phyloP scores from a whole-genome alignment of 495 filamentous ascomycete species.

The Penicillium steckii region DNA sequence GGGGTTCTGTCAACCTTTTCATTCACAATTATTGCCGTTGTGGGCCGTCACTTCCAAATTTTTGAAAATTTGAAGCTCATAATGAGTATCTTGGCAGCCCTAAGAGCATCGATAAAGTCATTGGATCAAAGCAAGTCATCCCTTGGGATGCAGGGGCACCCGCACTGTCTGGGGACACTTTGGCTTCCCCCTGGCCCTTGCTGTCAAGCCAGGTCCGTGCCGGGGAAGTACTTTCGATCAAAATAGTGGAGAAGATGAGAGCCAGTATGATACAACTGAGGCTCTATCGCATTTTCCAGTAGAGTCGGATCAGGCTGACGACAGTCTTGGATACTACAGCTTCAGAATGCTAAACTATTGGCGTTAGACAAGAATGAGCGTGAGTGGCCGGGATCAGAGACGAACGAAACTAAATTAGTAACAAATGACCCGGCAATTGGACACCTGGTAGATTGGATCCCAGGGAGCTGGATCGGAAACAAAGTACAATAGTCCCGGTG shows the following conservation, averaged over 20 bases:
- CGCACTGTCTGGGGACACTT: constrained; percentile 9
- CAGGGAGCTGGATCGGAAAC: neutral
- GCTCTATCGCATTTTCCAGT: neutral
- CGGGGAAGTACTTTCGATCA: neutral
- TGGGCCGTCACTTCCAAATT: neutral
- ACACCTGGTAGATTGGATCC: neutral
- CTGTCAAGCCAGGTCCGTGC: constrained; percentile 16
- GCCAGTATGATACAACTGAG: neutral
- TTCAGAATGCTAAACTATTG: neutral
- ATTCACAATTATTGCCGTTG: neutral
- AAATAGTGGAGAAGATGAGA: neutral
- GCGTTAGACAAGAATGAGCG: neutral
- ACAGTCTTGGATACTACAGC: neutral
- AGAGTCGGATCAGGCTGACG: neutral
- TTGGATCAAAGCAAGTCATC: constrained; percentile 17
- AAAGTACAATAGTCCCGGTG: constrained; percentile 10
- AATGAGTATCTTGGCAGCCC: constrained; percentile 10
- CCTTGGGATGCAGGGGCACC: constrained; percentile 25
- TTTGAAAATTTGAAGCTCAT: neutral
- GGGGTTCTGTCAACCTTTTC: neutral
- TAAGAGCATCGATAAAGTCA: neutral
- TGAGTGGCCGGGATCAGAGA: neutral
- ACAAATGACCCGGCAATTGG: neutral
- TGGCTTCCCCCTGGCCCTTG: constrained; percentile 15
- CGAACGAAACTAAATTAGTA: neutral